These are phyloP conservation scores for Marasmius sp. DNA, from an alignment of 1,284 basidiomycete species.

Conservation along the genomic window DNA sequence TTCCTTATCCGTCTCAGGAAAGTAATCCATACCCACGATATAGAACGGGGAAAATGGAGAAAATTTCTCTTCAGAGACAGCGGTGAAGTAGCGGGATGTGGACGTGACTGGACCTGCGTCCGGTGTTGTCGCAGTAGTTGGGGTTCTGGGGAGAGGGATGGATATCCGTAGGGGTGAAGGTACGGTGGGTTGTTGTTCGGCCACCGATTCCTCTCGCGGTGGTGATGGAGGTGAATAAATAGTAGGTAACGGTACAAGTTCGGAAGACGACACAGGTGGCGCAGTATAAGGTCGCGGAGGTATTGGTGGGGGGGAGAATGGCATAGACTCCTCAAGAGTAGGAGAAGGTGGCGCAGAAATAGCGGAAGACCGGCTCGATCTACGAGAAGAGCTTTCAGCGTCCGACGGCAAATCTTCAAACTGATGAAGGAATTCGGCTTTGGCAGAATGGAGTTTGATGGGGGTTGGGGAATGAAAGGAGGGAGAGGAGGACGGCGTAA, in stretches of 20 bases:
- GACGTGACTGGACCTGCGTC: neutral
- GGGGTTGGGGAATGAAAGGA: slow-evolving; percentile 1
- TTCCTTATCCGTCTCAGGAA: neutral
- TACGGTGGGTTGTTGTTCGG: neutral
- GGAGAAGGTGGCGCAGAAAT: neutral
- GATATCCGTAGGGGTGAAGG: slow-evolving; percentile 5
- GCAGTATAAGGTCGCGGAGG: neutral
- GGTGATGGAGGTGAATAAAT: neutral
- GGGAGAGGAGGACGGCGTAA: slow-evolving; percentile 1
- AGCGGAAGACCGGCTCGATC: neutral
- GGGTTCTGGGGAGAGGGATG: slow-evolving; percentile 1
- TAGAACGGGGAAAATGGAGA: slow-evolving; percentile 1
- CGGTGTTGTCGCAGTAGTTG: neutral
- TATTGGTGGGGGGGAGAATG: neutral
- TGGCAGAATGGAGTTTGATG: neutral
- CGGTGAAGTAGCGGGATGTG: slow-evolving; percentile 6
- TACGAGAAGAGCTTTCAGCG: neutral
- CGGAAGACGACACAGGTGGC: slow-evolving; percentile 3
- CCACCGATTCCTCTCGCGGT: neutral
- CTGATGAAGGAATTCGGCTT: neutral
- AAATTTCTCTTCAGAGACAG: neutral
- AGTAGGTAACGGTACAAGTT: neutral
- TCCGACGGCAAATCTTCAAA: neutral
- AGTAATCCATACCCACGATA: slow-evolving; percentile 1
- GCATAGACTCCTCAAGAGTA: neutral